phyloP scores from a whole-genome alignment of 805 yeast species.

The Wickerhamomyces strasburgensis region DNA sequence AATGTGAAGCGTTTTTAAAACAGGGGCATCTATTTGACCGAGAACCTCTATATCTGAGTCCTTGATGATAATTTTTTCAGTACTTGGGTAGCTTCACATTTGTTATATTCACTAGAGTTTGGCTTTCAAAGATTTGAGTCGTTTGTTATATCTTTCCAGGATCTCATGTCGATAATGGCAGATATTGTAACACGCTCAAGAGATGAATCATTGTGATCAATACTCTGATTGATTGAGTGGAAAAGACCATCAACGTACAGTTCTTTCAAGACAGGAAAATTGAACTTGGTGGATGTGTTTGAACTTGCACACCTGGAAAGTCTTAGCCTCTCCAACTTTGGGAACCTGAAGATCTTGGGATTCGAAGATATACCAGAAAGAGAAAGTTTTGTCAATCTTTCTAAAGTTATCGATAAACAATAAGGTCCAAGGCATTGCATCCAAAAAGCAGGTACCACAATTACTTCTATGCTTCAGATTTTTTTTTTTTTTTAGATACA shows the following conservation, averaged over 20 bases:
- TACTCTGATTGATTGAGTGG: constrained; percentile 6
- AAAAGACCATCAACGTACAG: constrained; percentile 5
- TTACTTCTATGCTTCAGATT: no score
- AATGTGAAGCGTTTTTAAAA: constrained; percentile 7
- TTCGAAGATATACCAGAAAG: constrained; percentile 4
- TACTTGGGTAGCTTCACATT: constrained; percentile 2
- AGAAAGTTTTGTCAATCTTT: constrained; percentile 5
- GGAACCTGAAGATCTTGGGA: constrained; percentile 10
- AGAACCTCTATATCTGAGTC: constrained; percentile 12
- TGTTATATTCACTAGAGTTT: constrained; percentile 2
- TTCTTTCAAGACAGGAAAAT: constrained; percentile 3
- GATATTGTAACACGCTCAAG: constrained; percentile 5
- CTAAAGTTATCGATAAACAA: constrained; percentile 9
- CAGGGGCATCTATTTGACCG: constrained; percentile 8
- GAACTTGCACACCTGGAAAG: constrained; percentile 6
- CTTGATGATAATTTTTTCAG: constrained; percentile 5
- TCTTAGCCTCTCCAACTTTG: constrained; percentile 4
- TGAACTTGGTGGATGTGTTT: constrained; percentile 1
- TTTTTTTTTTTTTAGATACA: no score
- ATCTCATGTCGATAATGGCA: constrained; percentile 6
- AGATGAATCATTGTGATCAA: constrained; percentile 7
- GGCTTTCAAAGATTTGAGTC: constrained; percentile 8
- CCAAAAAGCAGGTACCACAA: constrained; percentile 8
- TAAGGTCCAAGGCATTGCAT: constrained; percentile 3
- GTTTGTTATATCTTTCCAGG: constrained; percentile 9